Base-by-base conservation (phyloP, 768 basidiomycete species). In the Porphyrellus cyaneotinctus region DNA sequence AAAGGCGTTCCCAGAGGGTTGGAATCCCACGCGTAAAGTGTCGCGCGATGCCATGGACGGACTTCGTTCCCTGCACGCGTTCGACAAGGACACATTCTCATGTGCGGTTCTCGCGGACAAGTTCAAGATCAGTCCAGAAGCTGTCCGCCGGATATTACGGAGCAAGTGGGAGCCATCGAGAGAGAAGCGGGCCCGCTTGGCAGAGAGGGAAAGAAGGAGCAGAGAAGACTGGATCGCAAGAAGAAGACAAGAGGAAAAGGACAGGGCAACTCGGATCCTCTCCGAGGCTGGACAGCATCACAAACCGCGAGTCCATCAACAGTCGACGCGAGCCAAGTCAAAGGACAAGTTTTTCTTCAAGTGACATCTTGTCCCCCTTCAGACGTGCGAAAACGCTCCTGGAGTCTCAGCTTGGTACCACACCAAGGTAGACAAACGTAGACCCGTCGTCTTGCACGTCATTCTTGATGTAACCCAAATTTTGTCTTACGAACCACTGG, bases 11-110 rank as follows among this genome's bases (percentile, higher is more conserved):
- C 85, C 85, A 24, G 67, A 71, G 11, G 85, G 85, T 41, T 94
- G 91, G 91, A 73, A 75, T 45, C 91, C 91, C 23, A 85, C 86
- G 51, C 84, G 82, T 61, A 90, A 89, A 65, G 65, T 94, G 48
- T 88, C 88, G 14, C 79, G 87, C 49, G 85, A 88, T 60, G 89
- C 90, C 32, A 93, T 93, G 90, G 84, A 86, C 57, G 83, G 85
- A 15, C 68, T 94, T 53, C 81, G 87, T 35, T 75, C 81, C 42
- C 74, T 93, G 51, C 79, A 91, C 64, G 69, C 70, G 36, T 65
- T 82, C 41, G 83, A 92, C 62, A 82, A 84, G 9, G 75, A 73
- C 43, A 78, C 70, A 43, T 91, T 86, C 71, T 78, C 76, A 32
- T 85, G 84, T 13, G 76, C 82, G 24, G 70, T 82, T 1, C 79